These are phyloP conservation scores for Fusarium chlamydosporum DNA, from an alignment of 2,329 filamentous ascomycete genomes.

Conservation along the genomic window DNA sequence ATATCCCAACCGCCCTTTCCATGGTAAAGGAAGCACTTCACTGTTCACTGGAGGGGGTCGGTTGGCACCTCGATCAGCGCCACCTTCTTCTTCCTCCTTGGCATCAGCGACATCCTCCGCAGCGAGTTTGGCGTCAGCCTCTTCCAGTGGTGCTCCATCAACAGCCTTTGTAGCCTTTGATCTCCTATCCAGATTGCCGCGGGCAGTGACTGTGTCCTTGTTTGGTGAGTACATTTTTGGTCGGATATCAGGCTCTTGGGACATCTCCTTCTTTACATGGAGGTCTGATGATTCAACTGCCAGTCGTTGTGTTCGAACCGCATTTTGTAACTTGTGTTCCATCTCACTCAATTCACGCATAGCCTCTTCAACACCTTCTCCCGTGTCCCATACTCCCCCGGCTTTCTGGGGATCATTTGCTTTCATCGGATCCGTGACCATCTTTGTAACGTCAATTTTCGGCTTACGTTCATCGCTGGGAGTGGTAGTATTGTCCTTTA, in stretches of 20 bases:
- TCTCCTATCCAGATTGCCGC: conserved; percentile 6
- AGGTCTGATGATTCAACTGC: conserved; percentile 61
- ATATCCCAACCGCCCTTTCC: conserved; percentile 91
- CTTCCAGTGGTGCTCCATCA: conserved; percentile 36
- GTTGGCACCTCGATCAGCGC: conserved; percentile 56
- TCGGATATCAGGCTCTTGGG: conserved; percentile 2
- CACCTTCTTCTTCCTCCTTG: conserved; percentile 41
- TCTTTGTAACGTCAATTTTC: conserved; percentile 19
- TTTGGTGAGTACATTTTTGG: conserved; percentile 24
- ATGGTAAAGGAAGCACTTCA: conserved; percentile 85
- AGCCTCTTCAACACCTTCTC: conserved; percentile 56
- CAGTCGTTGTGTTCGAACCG: conserved; percentile 62
- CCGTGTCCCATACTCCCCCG: conserved; percentile 31
- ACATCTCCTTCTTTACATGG: neutral
- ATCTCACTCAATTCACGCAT: conserved; percentile 64
- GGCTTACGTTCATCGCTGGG: neutral
- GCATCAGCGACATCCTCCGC: conserved; percentile 41
- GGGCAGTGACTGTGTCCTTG: conserved; percentile 12
- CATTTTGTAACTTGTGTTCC: conserved; percentile 62
- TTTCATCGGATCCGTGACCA: neutral
- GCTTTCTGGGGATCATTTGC: neutral
- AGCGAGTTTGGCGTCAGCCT: conserved; percentile 45
- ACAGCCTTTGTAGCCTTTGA: conserved; percentile 31
- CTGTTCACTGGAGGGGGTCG: conserved; percentile 86
- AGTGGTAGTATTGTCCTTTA: conserved; percentile 27